phyloP scores from a whole-genome alignment of 352 stramenopile genomes.

The Globisporangium nunn region DNA sequence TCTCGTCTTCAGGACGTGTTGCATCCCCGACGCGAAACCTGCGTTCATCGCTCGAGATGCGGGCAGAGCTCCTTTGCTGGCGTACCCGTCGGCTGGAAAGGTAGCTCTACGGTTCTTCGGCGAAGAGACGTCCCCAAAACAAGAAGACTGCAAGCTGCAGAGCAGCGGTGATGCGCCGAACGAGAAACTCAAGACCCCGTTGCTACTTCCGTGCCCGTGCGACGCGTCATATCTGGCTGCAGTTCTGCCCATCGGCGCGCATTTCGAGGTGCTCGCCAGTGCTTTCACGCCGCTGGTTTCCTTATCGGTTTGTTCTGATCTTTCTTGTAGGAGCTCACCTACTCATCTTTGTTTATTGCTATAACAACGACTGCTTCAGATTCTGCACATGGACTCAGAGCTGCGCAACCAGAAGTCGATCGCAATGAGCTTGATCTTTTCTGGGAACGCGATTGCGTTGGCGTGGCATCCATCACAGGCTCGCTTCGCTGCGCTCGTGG shows the following conservation, averaged over 20 bases:
- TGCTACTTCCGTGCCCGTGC: conserved; percentile 29
- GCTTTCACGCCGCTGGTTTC: background rate
- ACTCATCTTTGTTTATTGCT: no score
- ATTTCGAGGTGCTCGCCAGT: conserved; percentile 40
- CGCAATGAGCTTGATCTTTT: conserved; percentile 48
- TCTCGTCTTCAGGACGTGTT: conserved; percentile 30
- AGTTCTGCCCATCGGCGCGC: conserved; percentile 33
- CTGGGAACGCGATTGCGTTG: conserved; percentile 47
- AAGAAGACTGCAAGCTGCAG: conserved; percentile 52
- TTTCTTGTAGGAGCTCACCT: background rate
- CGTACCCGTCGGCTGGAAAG: conserved; percentile 29
- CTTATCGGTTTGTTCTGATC: no score
- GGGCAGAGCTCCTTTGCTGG: conserved; percentile 37
- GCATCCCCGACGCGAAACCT: conserved; percentile 22
- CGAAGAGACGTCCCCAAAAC: conserved; percentile 42
- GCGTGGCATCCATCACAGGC: conserved; percentile 49
- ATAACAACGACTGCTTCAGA: conserved; percentile 25
- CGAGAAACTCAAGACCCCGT: conserved; percentile 28
- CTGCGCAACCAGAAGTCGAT: conserved; percentile 59
- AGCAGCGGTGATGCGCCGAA: conserved; percentile 29
- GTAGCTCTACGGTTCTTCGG: conserved; percentile 40
- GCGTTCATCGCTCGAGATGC: conserved; percentile 30
- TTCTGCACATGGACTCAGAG: conserved; percentile 65
- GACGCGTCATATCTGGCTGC: conserved; percentile 33
- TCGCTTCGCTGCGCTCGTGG: conserved; percentile 49